Percentiles rank a stretch among this genome's conserved stretches.
Evolutionary conservation across 2,329 filamentous ascomycete species (phyloP).

Genomic region (Coniochaeta prunicola): DNA sequence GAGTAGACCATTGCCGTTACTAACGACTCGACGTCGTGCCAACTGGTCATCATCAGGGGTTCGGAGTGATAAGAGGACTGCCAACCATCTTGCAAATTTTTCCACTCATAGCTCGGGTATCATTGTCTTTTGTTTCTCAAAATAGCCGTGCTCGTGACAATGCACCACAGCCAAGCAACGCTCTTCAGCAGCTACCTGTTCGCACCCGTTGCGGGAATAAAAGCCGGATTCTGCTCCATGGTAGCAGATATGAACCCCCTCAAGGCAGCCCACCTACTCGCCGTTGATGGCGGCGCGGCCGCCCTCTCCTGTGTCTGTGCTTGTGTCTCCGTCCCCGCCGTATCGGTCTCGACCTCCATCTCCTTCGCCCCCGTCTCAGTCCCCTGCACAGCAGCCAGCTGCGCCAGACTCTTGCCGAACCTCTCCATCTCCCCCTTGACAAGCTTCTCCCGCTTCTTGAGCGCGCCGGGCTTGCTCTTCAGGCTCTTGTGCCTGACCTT

Average conservation of each 20-base stretch:
- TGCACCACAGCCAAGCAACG: background rate
- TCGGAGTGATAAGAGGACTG: too few relatives aligned
- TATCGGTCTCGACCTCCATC: conserved; percentile 7
- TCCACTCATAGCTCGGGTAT: background rate
- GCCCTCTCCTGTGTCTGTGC: background rate
- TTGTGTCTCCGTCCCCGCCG: conserved; percentile 11
- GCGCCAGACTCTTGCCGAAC: conserved; percentile 77
- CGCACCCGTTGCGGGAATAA: conserved; percentile 31
- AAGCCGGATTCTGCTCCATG: conserved; percentile 82
- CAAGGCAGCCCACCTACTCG: conserved; percentile 71
- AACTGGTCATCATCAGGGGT: background rate
- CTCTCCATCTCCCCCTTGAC: conserved; percentile 75
- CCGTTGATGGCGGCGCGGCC: conserved; percentile 28
- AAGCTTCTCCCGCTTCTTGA: conserved; percentile 76
- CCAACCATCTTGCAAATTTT: background rate
- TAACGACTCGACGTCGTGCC: background rate
- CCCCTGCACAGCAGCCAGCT: conserved; percentile 45
- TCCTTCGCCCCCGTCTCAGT: conserved; percentile 4
- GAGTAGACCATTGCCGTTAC: background rate
- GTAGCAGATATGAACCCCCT: conserved; percentile 78
- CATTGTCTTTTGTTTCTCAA: background rate
- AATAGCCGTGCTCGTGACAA: background rate
- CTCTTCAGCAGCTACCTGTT: background rate
- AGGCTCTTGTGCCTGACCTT: conserved; percentile 70
- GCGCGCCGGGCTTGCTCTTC: conserved; percentile 66